Conservation (phyloP, 352 stramenopile genomes). For the Pythium myriotylum region DNA sequence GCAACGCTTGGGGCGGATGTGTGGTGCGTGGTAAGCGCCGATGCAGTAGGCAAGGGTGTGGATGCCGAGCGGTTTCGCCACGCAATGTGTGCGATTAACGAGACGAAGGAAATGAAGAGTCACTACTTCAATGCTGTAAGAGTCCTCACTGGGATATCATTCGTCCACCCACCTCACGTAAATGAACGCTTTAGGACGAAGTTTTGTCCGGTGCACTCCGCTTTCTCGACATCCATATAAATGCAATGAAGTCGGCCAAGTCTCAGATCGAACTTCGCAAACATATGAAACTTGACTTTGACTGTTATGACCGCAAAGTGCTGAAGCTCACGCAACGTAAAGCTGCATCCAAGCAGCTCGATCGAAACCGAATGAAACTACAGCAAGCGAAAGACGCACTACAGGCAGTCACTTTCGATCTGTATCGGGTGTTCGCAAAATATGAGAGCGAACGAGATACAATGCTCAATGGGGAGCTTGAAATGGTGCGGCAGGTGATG, state of each 20-base stretch:
- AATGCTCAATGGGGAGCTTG: conserved; percentile 77
- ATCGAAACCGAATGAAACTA: conserved; percentile 66
- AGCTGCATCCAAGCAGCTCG: conserved; percentile 35
- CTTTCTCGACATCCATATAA: conserved; percentile 77
- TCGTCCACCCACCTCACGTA: too few species aligned
- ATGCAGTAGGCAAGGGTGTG: conserved; percentile 56
- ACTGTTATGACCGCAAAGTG: conserved; percentile 68
- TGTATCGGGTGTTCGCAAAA: conserved; percentile 79
- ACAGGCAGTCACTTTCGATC: conserved; percentile 55
- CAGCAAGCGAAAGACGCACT: conserved; percentile 43
- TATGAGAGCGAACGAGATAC: conserved; percentile 76
- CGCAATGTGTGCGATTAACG: conserved; percentile 76
- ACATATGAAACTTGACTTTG: conserved; percentile 69
- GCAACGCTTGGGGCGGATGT: conserved; percentile 68
- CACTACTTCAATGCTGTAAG: conserved; percentile 73
- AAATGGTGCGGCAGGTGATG: conserved; percentile 84
- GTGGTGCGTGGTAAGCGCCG: conserved; percentile 74
- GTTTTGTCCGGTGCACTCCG: conserved; percentile 60
- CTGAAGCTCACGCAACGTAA: conserved; percentile 34
- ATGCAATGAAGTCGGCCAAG: conserved; percentile 72
- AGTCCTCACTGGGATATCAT: too few species aligned
- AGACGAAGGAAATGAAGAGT: conserved; percentile 75
- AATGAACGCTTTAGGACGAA: conserved; percentile 41
- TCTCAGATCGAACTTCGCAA: conserved; percentile 75
- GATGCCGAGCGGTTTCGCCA: conserved; percentile 76